Base-by-base conservation (phyloP, 495 filamentous ascomycete genomes). In the Penicillium goetzii region DNA sequence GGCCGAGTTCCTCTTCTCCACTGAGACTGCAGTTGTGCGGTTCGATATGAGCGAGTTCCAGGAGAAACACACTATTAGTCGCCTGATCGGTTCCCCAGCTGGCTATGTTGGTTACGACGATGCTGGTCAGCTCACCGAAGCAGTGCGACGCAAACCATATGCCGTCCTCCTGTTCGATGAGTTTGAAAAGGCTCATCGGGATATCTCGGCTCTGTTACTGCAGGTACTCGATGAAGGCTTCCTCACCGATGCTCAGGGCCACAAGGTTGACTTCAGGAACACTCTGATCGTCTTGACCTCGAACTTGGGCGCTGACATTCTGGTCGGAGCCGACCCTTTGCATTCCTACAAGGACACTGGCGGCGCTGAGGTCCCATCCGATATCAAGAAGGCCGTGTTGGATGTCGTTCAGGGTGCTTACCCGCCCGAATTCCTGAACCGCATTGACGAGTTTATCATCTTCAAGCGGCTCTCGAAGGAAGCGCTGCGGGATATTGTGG, bases 41-140 rank as follows among this genome's bases (percentile, higher is more conserved):
- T 99, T 97, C 72, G 95, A 99, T 76, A 99, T 97, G 94, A 91
- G 87, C 74, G 95, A 99, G 67, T 99, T 97, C 76, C 92, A 96
- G 69, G 95, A 99, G 71, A 97, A 96, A 73, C 94, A 98, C 73
- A 98, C 94, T 2, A 88, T 99, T 59, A 95, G 91, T 36, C 86
- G 95, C 52, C 82, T 98, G 33, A 97, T 99, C 71, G 95, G 95
- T 34, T 88, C 90, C 19, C 95, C 94, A 0, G 93, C 94, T 15
- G 94, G 94, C 15, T 97, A 97, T 76, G 88, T 99, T 23, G 95
- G 95, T 10, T 99, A 99, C 72, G 95, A 99, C 40, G 95, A 99
- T 74, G 92, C 94, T 21, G 95, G 95, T 9, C 95, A 99, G 74
- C 84, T 99, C 8, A 98, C 95, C 2, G 95, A 99, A 73, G 95